Evolutionary conservation across 345 rosid genomes (phyloP), one percentile per base, ranked within the genome.

Genomic region (Sonneratia caseolaris): DNA sequence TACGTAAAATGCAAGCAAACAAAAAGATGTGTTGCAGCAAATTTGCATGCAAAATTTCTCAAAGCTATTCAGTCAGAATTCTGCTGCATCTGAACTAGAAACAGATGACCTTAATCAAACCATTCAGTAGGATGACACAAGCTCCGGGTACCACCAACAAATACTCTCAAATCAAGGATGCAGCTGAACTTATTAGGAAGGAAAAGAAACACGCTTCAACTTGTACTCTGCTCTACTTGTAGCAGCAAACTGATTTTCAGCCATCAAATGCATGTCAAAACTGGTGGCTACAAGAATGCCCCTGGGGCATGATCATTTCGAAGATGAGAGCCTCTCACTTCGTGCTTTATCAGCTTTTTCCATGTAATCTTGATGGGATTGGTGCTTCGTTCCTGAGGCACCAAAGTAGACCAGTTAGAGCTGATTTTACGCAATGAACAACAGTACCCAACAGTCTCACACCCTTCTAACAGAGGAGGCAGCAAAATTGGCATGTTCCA

Each of bases 351-450:
- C 99, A 1, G 98, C 98, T 69, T 77, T 92, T 68, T 95, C 99
- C 96, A 95, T 9, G 85, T 95, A 95, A 80, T 95, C 99, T 89
- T 95, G 99, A 75, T 92, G 97, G 0, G 97, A 92, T 51, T 74
- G 86, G 71, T 95, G 99, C 90, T 87, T 89, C 42, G 97, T 24
- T 53, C 96, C 98, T 95, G 70, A 68, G 74, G 68, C 36, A 47
- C 55, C 19, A 68, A 74, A 38, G 74, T 18, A 59, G 53, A 61
- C 32, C 77, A 19, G 68, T 76, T 68, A 56, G 45, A 62, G 18
- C 66, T 24, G 5, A 32, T 27, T 27, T 1, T 27, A 11, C 13
- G 19, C 38, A 62, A 1, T 27, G 6, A 12, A 38, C 38, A 62
- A 0, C n/a, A 57, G 0, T 57, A 8, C n/a, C 21, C 64, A 57